Base-by-base conservation (phyloP, 202 grass and related monocot genomes). In the Carex sylvatica region DNA sequence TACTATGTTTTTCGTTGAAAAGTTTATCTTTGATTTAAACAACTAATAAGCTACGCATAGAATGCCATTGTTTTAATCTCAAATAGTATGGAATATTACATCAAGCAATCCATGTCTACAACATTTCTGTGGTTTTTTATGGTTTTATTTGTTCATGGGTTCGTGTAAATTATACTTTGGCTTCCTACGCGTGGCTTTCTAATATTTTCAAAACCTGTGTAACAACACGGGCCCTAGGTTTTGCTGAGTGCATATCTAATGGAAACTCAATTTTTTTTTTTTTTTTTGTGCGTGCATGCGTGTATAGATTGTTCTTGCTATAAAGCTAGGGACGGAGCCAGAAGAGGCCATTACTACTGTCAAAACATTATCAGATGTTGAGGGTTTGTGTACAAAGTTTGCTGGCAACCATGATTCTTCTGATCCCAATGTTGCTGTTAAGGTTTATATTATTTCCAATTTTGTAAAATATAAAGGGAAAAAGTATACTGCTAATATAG, bases 281-380 rank as follows among this genome's bases (percentile, higher is more conserved):
- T 6, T 23, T 31, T 76, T 46, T 84, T 89, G 72, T 85, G 31
- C 78, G 1, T 65, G 24, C 5, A 65, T 66, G 14, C 54, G 23
- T 75, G 23, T 76, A 35, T 35, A 98, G 92, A 90, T 95, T 90
- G 87, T 95, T 85, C 95, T 98, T 83, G 95, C 91, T 56, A 91
- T 95, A 74, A 98, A 90, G 86, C 78, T 98, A 69, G 92, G 92
- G 36, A 93, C 93, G 92, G 87, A 90, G 72, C 55, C 73, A 55
- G 84, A 88, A 65, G 92, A 98, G 23, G 92, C 89, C 2, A 9
- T 87, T 7, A 80, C 86, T 22, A 90, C 84, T 42, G 87, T 95
- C 68, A 93, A 92, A 56, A 98, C 96, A 26, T 88, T 98, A 55
- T 95, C 92, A 11, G 89, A 93, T 90, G 96, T 95, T 65, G 91